Evolutionary conservation across 345 rosid species (phyloP), one percentile per base, ranked within the genome.

Genomic region (Turritis glabra): DNA sequence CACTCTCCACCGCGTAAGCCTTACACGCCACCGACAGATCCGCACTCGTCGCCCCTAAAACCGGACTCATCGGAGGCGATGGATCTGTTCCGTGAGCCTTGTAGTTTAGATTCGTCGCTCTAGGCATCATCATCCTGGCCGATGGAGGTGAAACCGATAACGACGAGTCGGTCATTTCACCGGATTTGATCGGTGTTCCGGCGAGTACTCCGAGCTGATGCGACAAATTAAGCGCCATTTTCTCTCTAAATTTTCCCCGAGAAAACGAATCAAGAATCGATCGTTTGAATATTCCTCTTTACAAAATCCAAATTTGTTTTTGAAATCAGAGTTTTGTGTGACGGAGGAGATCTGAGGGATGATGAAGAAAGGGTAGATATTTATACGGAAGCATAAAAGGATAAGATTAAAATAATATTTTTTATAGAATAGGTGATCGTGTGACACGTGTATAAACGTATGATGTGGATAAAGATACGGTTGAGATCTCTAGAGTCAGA

Each of bases 121-220:
- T 74, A 33, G 84, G 60, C 9, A 35, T 19, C 70, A 35, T 19
- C 70, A 82, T 85, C 89, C 91, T 80, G 8, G 80, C 87, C n/a
- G 83, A 68, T 3, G 91, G 84, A 1, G 89, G 84, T 63, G 78
- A 86, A 30, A 79, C 82, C 9, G 86, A 55, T 44, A 82, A 62
- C 58, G 84, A 56, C 1, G 89, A 55, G 19, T 32, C 38, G 5
- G 22, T 53, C 41, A 50, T 43, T 12, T 89, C 95, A 7, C 56
- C 44, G 11, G 75, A 43, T 9, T 81, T 79, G 7, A 87, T 77
- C 43, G 88, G 84, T 10, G 76, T 75, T 19, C 96, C 91, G 27
- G 89, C 82, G 0, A 93, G 85, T n/a, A 86, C 52, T 29, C 91
- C 89, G 67, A 91, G 80, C 86, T 86, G 96, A 68, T 84, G 89